A percentile compares a stretch with the other conserved stretches of the same genome.
phyloP scores from a whole-genome alignment of 148 eudicot genomes.

The Dysphania ambrosioides region DNA sequence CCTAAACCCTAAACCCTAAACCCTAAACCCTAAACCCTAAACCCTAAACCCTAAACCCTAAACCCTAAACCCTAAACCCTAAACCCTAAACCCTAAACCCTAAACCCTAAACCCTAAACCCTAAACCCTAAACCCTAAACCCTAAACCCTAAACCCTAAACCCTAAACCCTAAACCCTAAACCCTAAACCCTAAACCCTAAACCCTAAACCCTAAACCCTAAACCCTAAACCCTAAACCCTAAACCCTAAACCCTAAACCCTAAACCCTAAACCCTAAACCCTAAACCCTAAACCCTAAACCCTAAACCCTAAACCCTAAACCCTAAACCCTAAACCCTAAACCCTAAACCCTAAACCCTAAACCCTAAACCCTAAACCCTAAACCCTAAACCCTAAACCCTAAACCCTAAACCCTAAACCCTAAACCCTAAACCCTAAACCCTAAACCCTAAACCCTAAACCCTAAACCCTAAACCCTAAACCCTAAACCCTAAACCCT shows the following conservation, averaged over 20 bases:
- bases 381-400: conserved; percentile 28
- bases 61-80: conserved; percentile 16
- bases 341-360: conserved; percentile 25
- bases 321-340: too few relatives aligned
- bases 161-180: conserved; percentile 22
- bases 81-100: conserved; percentile 10
- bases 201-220: too few relatives aligned
- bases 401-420: conserved; percentile 22
- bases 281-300: too few relatives aligned
- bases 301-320: conserved; percentile 31
- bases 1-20: conserved; percentile 24
- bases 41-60: conserved; percentile 20
- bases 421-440: conserved; percentile 18
- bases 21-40: too few relatives aligned
- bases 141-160: conserved; percentile 19
- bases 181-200: conserved; percentile 25
- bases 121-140: too few relatives aligned
- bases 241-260: conserved; percentile 24
- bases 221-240: conserved; percentile 27
- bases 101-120: conserved; percentile 25
- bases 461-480: conserved; percentile 21
- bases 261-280: conserved; percentile 26
- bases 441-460: conserved; percentile 19
- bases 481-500: conserved; percentile 20
- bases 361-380: conserved; percentile 30